These are phyloP conservation scores for Eucommia ulmoides DNA, from an alignment of 257 asterid species.

Conservation along the genomic window DNA sequence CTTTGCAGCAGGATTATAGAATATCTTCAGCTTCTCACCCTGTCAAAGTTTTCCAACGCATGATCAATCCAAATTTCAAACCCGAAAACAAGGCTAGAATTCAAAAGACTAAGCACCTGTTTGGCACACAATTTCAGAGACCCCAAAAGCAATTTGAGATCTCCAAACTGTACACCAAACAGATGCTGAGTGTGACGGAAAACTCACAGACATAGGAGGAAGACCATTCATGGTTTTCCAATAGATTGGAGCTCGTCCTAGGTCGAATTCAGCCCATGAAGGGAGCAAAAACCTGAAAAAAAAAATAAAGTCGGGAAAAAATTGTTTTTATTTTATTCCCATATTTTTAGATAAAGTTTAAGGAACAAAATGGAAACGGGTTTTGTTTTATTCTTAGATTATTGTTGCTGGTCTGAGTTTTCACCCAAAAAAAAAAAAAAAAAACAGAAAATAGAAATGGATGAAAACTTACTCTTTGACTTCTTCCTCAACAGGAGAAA, in stretches of 20 bases:
- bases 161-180: too few relatives aligned
- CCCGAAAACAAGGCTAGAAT: not conserved
- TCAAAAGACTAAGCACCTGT: not conserved
- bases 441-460: constrained; percentile 1
- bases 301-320: not conserved
- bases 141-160: too few relatives aligned
- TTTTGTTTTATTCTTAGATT: too few relatives aligned
- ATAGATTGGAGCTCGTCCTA: constrained; percentile 72
- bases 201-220: constrained; percentile 71
- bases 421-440: not conserved
- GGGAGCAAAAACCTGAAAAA: constrained; percentile 49
- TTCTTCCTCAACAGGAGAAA: constrained; percentile 38
- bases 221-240: constrained; percentile 93
- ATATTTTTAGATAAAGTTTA: not conserved
- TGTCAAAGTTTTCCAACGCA: constrained; percentile 14
- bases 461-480: constrained; percentile 46
- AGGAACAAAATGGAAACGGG: not conserved
- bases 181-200: not conserved
- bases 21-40: constrained; percentile 65
- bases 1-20: constrained; percentile 70
- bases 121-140: too few relatives aligned
- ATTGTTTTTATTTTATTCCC: not conserved
- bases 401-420: too few relatives aligned
- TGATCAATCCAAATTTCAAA: constrained; percentile 1
- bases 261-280: constrained; percentile 80